Evolutionary conservation across 257 asterid species (phyloP), one percentile per base, ranked within the genome.

Genomic region (Asclepias syriaca): DNA sequence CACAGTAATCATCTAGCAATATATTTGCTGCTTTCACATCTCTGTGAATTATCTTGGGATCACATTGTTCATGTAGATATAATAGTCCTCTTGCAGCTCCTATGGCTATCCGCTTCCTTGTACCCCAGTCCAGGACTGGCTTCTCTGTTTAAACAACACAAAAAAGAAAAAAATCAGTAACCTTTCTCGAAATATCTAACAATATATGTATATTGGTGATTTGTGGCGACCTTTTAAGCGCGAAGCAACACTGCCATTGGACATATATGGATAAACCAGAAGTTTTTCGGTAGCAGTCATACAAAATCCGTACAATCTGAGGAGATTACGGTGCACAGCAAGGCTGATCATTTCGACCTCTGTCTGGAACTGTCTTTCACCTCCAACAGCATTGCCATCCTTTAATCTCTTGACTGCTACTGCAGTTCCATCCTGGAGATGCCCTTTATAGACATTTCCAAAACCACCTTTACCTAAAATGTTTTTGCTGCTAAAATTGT

Each of bases 21-120:
- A 95, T 85, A 75, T 95, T 95, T 45, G 99, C 99, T 4, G 99
- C 99, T 87, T 95, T 95, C 8, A 95, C 99, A 67, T 95, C 99
- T 54, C 99, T 81, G 72, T 95, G 99, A 53, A 95, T 95, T 22
- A 95, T 95, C 92, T 95, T 95, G 2, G 99, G 99, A 81, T 95
- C 98, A 75, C 99, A 95, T 72, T 95, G 99, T 81, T 95, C 99
- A 60, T 95, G 99, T 67, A 95, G 88, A 77, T 95, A 95, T 11
- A 95, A 40, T 48, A 95, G 84, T 58, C 99, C 99, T 77, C 98
- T 82, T 0, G 96, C 97, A 14, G 99, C 95, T 32, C 99, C 99
- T 72, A 95, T 61, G 9, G 98, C 98, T 0, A 92, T 90, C 66
- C 88, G 85, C 81, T 90, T 95, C 81, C 99, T 88, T 3, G 87